phyloP scores from a whole-genome alignment of 1,284 basidiomycete species.

The Cryptococcus sp. region DNA sequence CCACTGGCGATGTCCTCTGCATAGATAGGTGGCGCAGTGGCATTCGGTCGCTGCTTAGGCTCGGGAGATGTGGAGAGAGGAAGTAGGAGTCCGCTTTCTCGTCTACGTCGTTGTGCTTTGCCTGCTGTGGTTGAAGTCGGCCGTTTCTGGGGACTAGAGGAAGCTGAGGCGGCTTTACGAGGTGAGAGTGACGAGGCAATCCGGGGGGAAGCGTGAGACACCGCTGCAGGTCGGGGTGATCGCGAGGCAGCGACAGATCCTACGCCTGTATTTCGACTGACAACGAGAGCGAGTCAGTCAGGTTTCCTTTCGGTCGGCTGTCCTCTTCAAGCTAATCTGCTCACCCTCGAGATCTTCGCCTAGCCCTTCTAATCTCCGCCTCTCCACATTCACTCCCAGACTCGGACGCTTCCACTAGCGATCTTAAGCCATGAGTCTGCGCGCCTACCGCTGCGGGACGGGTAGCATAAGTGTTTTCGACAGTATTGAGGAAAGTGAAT shows the following conservation, averaged over 20 bases:
- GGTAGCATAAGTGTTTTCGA: conserved; percentile 27
- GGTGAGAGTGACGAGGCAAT: conserved; percentile 3
- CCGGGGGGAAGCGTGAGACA: background rate
- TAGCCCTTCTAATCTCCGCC: background rate
- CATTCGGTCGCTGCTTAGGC: background rate
- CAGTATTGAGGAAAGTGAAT: conserved; percentile 1
- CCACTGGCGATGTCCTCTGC: background rate
- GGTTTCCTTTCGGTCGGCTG: background rate
- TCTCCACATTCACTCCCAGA: conserved; percentile 13
- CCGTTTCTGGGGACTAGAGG: conserved; percentile 16
- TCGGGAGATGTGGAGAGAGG: conserved; percentile 13
- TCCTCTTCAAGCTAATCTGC: background rate
- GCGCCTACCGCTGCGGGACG: conserved; percentile 27
- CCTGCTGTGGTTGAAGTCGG: background rate
- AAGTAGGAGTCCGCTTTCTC: conserved; percentile 30
- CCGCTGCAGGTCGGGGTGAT: conserved; percentile 14
- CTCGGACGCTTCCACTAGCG: conserved; percentile 32
- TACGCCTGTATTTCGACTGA: conserved; percentile 14
- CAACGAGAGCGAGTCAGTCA: background rate
- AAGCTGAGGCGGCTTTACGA: conserved; percentile 9
- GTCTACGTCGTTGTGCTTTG: conserved; percentile 17
- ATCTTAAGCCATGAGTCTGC: conserved; percentile 21
- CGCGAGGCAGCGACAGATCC: conserved; percentile 18
- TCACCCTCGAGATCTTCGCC: conserved; percentile 9
- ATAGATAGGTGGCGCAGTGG: too few species aligned